phyloP scores from a whole-genome alignment of 208 protist species.

The Leishmania amazonensis region DNA sequence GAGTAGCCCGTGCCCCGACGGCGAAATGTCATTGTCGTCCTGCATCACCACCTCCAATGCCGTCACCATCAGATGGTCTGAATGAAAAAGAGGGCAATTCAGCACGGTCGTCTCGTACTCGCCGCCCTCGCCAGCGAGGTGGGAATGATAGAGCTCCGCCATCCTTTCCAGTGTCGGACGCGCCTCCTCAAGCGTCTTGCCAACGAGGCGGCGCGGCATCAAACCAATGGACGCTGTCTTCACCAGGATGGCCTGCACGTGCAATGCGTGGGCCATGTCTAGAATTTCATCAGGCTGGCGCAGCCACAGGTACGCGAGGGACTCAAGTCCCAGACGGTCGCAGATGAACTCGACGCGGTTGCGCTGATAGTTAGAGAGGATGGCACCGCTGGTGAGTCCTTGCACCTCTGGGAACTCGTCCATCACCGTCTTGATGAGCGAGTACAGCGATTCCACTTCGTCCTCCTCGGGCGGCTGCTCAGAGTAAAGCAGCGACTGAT shows the following conservation, averaged over 20 bases:
- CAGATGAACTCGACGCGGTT: constrained; percentile 98
- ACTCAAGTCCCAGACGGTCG: constrained; percentile 91
- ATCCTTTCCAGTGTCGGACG: constrained; percentile 63
- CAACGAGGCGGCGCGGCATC: constrained; percentile 87
- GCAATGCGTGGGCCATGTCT: constrained; percentile 86
- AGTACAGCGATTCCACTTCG: constrained; percentile 98
- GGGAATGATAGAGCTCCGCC: constrained; percentile 61
- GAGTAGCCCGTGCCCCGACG: constrained; percentile 64
- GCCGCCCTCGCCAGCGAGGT: constrained; percentile 99
- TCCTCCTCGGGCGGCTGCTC: constrained; percentile 74
- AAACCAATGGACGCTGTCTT: constrained; percentile 97
- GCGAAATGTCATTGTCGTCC: constrained; percentile 80
- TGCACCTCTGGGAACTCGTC: constrained; percentile 83
- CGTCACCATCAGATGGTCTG: constrained; percentile 39
- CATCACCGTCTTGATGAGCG: constrained; percentile 90
- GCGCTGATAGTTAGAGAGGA: constrained; percentile 98
- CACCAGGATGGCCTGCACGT: constrained; percentile 93
- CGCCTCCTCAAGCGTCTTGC: constrained; percentile 78
- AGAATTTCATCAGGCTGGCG: constrained; percentile 93
- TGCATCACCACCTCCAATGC: constrained; percentile 68
- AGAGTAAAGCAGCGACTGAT: constrained; percentile 86
- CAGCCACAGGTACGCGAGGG: constrained; percentile 97
- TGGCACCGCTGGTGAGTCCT: constrained; percentile 97
- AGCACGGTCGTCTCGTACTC: constrained; percentile 99
- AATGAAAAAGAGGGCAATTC: constrained; percentile 94